Conservation (phyloP, 2,329 filamentous ascomycete species). For the Aspergillus aculeatinus region DNA sequence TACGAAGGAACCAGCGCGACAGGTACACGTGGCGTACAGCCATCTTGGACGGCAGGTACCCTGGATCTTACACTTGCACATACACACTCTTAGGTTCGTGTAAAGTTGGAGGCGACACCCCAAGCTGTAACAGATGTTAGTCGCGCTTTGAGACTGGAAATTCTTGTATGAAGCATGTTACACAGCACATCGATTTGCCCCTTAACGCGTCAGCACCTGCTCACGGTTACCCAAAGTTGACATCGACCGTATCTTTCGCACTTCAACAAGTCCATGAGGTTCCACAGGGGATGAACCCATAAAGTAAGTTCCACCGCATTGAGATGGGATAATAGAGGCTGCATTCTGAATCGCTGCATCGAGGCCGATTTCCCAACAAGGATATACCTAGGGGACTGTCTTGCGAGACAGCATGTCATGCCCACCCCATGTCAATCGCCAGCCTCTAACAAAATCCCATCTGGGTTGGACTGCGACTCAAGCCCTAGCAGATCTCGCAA, state of each 20-base stretch:
- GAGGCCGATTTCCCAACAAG: neutral
- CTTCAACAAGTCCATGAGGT: neutral
- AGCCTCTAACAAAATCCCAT: neutral
- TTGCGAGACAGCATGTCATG: neutral
- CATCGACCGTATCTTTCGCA: neutral
- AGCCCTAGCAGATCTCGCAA: neutral
- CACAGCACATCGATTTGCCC: neutral
- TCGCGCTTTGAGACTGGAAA: neutral
- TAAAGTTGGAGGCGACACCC: conserved; percentile 3
- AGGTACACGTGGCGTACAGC: conserved; percentile 28
- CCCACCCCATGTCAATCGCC: neutral
- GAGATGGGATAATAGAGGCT: neutral
- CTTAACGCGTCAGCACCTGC: neutral
- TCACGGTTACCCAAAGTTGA: neutral
- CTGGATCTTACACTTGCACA: conserved; percentile 32
- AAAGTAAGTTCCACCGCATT: neutral
- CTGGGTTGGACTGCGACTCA: neutral
- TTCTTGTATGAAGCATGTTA: neutral
- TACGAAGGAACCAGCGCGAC: conserved; percentile 25
- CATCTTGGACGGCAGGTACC: conserved; percentile 27
- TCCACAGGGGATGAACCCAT: neutral
- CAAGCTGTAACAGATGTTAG: neutral
- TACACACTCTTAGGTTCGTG: conserved; percentile 17
- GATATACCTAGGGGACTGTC: neutral
- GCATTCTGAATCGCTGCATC: neutral